Percentiles rank a stretch among this genome's conserved stretches.
These are phyloP conservation scores for Trichoderma guizhouense DNA, from an alignment of 2,329 filamentous ascomycete genomes.

Conservation along the genomic window DNA sequence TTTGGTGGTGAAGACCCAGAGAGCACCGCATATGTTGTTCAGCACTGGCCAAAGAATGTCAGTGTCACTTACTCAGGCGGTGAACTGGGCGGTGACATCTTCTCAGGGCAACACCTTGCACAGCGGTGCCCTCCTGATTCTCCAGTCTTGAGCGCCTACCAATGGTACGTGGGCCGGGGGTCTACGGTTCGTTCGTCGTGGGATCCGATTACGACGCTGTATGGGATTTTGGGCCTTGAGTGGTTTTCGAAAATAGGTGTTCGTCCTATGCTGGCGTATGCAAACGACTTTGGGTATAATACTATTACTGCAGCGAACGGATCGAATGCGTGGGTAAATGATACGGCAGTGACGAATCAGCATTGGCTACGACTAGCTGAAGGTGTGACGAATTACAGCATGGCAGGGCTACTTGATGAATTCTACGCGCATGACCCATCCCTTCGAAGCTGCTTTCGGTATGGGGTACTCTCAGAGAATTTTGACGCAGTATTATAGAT, in stretches of 20 bases:
- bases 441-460: neutral
- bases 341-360: neutral
- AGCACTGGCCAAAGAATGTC: neutral
- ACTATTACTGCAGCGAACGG: neutral
- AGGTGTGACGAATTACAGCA: neutral
- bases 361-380: neutral
- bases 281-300: neutral
- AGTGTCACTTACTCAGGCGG: neutral
- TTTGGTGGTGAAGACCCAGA: neutral
- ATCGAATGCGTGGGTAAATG: slow-evolving; percentile 3
- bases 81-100: neutral
- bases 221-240: neutral
- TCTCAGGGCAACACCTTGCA: neutral
- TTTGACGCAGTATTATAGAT: neutral
- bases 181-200: neutral
- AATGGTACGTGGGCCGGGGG: slow-evolving; percentile 1
- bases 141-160: neutral
- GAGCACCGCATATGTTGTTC: neutral
- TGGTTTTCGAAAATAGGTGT: neutral
- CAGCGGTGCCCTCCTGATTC: neutral
- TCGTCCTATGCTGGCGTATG: neutral
- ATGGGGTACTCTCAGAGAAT: neutral
- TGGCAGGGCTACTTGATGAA: slow-evolving; percentile 1
- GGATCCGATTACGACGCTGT: neutral
- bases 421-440: neutral